phyloP scores from a whole-genome alignment of 306 rosid genomes.

The Casuarina glauca region DNA sequence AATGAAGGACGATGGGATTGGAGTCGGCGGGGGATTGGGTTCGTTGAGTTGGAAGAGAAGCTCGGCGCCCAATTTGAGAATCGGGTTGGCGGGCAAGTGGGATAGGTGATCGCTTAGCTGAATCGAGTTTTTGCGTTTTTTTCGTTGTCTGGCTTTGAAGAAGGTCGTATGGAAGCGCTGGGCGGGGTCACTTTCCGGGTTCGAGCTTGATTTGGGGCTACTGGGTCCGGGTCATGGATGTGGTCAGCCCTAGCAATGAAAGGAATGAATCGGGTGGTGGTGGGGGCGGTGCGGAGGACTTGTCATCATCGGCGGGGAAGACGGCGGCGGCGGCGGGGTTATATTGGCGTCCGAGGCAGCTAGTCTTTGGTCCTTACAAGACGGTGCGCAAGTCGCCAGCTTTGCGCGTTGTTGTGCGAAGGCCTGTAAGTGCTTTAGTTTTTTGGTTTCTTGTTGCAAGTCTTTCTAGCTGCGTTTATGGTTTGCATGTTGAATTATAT shows the following conservation, averaged over 20 bases:
- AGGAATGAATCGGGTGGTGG: constrained; percentile 39
- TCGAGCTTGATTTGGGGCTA: constrained; percentile 41
- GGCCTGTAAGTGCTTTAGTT: constrained; percentile 55
- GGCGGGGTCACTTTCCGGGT: constrained; percentile 42
- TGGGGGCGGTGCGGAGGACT: constrained; percentile 21
- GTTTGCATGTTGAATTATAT: not conserved
- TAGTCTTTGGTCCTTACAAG: constrained; percentile 58
- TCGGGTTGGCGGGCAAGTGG: not conserved
- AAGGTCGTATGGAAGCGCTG: constrained; percentile 36
- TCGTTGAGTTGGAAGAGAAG: constrained; percentile 9
- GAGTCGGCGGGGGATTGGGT: not conserved
- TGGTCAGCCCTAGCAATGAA: constrained; percentile 50
- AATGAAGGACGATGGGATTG: constrained; percentile 17
- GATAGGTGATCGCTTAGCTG: constrained; percentile 6
- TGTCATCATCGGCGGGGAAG: constrained; percentile 22
- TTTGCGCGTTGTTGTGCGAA: constrained; percentile 57
- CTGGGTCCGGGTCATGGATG: constrained; percentile 73
- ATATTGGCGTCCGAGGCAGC: constrained; percentile 60
- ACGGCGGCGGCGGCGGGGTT: constrained; percentile 24
- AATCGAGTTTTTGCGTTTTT: not conserved
- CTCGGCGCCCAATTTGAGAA: not conserved
- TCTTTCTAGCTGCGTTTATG: constrained; percentile 9
- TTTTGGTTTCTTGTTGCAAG: constrained; percentile 5
- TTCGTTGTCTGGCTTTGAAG: not conserved
- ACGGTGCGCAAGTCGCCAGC: constrained; percentile 44